phyloP scores from a whole-genome alignment of 768 basidiomycete species.

The Amanita phalloides region DNA sequence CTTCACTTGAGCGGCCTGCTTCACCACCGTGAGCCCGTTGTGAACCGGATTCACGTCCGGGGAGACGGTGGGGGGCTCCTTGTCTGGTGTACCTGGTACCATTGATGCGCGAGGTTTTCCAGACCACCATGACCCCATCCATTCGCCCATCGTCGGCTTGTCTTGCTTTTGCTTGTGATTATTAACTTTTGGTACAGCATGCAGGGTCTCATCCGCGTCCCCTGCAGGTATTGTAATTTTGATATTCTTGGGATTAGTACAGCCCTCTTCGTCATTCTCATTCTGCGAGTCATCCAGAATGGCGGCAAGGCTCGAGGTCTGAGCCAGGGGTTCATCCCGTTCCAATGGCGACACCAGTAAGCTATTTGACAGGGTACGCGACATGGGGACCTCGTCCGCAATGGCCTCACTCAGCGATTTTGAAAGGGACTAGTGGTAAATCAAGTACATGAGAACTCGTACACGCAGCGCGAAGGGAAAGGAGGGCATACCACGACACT shows the following conservation, averaged over 20 bases:
- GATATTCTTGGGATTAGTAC: background rate
- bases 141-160: slow-evolving; percentile 51
- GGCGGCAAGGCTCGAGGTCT: slow-evolving; percentile 6
- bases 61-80: slow-evolving; percentile 7
- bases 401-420: slow-evolving; percentile 49
- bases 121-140: slow-evolving; percentile 71
- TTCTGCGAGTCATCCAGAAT: background rate
- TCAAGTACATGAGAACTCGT: background rate
- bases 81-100: slow-evolving; percentile 9
- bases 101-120: slow-evolving; percentile 21
- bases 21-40: background rate
- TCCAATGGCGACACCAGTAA: slow-evolving; percentile 21
- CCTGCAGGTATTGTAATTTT: background rate
- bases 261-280: background rate
- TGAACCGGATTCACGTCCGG: background rate
- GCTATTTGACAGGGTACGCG: slow-evolving; percentile 23
- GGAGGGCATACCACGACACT: slow-evolving; percentile 42
- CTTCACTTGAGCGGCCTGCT: slow-evolving; percentile 9
- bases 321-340: slow-evolving; percentile 19
- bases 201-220: background rate
- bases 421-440: slow-evolving; percentile 33
- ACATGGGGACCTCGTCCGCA: slow-evolving; percentile 31
- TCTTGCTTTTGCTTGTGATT: slow-evolving; percentile 25
- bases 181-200: background rate
- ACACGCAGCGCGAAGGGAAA: slow-evolving; percentile 2